Percentiles rank a stretch among this genome's conserved stretches.
These are phyloP conservation scores for Ochetophila trinervis DNA, from an alignment of 306 rosid species.

Conservation along the genomic window DNA sequence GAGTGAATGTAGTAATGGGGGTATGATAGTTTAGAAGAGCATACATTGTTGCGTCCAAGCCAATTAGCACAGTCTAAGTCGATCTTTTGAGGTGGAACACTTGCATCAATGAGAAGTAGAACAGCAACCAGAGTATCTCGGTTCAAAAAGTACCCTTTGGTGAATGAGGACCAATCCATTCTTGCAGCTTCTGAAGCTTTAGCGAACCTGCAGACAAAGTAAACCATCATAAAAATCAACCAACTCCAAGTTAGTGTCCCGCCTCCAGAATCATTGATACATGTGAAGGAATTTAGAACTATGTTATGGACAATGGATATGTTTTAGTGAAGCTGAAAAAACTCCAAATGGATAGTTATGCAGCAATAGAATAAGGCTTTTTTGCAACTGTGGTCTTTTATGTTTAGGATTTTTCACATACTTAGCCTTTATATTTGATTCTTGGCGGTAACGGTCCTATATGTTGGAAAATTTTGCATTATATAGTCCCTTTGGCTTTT, in stretches of 20 bases:
- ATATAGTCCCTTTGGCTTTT: too few species aligned
- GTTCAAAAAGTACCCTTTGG: slow-evolving; percentile 87
- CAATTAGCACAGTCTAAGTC: slow-evolving; percentile 94
- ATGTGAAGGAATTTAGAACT: too few species aligned
- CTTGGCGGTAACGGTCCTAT: too few species aligned
- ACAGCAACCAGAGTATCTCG: slow-evolving; percentile 68
- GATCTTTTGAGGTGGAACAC: slow-evolving; percentile 90
- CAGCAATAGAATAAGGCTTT: not conserved
- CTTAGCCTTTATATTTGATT: too few species aligned
- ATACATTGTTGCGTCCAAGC: slow-evolving; percentile 85
- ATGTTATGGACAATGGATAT: not conserved
- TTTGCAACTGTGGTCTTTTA: too few species aligned
- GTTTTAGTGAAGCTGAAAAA: not conserved
- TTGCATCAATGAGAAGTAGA: slow-evolving; percentile 79
- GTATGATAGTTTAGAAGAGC: slow-evolving; percentile 17
- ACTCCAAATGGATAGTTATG: not conserved
- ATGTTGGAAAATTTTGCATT: too few species aligned
- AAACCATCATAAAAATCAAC: not conserved
- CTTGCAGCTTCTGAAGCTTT: slow-evolving; percentile 77
- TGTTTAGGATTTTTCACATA: too few species aligned
- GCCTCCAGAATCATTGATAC: too few species aligned
- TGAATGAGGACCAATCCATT: slow-evolving; percentile 85
- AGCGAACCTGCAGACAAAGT: slow-evolving; percentile 59
- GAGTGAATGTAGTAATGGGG: not conserved
- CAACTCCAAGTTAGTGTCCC: too few species aligned